Base-by-base conservation (phyloP, 1,284 basidiomycete species). In the Ustilago trichophora region DNA sequence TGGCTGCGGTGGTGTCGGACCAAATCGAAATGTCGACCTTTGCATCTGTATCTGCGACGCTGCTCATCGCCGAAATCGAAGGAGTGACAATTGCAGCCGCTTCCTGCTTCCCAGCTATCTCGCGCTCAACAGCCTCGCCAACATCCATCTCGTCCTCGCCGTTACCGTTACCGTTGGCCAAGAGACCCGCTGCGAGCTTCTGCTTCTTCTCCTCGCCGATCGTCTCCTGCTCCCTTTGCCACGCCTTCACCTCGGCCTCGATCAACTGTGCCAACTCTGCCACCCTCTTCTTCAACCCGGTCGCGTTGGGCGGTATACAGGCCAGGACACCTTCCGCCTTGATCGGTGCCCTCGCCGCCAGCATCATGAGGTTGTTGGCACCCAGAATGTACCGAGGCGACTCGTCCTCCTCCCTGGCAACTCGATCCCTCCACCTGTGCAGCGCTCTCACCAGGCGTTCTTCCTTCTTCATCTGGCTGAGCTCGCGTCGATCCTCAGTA, bases 401-500 rank as follows among this genome's bases (percentile, higher is more conserved):
- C 82, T 98, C 95, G 80, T 98, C 95, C 67, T 93, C 89, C 56
- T 89, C 87, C 45, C 93, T 85, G 0, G 93, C 91, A 1, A 90
- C 83, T 3, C 80, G 76, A 78, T 98, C 94, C 65, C 95, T 85
- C 95, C 95, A 98, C 25, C 83, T 84, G 82, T 96, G 92, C 16
- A 96, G 83, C 0, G 85, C 84, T 54, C 85, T 86, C 80, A 91
- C 91, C n/a, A 93, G 41, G 10, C 76, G 33, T 41, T 76, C 87
- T 35, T 85, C 85, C 43, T 77, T 65, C 37, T 68, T 72, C 60
- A 80, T 63, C 19, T 66, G 45, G n/a, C 36, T 37, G 16, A 70
- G 19, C 36, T 73, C 54, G 13, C 36, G 57, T 16, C 59, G 27
- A 6, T 71, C 62, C 50, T 72, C 60, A 10, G 57, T 62, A 22